Conservation (phyloP, 345 rosid genomes). For the Hevea brasiliensis region DNA sequence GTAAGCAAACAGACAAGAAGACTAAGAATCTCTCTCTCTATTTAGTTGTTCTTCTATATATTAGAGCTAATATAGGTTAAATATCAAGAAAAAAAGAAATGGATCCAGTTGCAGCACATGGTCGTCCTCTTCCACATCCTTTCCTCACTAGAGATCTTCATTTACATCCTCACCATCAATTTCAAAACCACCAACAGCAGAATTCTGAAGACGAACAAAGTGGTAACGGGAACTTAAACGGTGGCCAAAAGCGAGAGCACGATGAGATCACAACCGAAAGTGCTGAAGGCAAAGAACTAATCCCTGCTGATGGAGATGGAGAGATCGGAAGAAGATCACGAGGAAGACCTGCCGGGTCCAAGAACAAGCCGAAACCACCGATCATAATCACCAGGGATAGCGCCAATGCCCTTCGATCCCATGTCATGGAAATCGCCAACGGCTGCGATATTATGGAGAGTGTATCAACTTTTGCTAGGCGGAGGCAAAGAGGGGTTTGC, state of each 20-base stretch:
- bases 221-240: constrained; percentile 36
- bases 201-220: constrained; percentile 50
- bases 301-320: constrained; percentile 34
- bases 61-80: constrained; percentile 13
- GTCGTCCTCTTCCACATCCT: constrained; percentile 84
- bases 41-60: neutral
- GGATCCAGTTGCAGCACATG: constrained; percentile 75
- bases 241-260: constrained; percentile 68
- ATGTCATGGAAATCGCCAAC: constrained; percentile 79
- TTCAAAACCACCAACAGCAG: constrained; percentile 50
- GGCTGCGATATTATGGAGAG: constrained; percentile 84
- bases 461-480: constrained; percentile 67
- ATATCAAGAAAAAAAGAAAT: constrained; percentile 23
- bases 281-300: constrained; percentile 44
- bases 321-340: constrained; percentile 67
- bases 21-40: constrained; percentile 6
- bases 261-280: constrained; percentile 37
- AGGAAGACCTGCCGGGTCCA: constrained; percentile 88
- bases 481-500: constrained; percentile 85
- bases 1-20: neutral
- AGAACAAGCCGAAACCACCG: constrained; percentile 90
- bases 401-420: constrained; percentile 93
- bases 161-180: constrained; percentile 60
- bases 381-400: constrained; percentile 92
- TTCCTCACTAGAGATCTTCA: constrained; percentile 81